Evolutionary conservation across 305 asterid species (phyloP), one percentile per base, ranked within the genome.

Genomic region (Fraxinus sp.): DNA sequence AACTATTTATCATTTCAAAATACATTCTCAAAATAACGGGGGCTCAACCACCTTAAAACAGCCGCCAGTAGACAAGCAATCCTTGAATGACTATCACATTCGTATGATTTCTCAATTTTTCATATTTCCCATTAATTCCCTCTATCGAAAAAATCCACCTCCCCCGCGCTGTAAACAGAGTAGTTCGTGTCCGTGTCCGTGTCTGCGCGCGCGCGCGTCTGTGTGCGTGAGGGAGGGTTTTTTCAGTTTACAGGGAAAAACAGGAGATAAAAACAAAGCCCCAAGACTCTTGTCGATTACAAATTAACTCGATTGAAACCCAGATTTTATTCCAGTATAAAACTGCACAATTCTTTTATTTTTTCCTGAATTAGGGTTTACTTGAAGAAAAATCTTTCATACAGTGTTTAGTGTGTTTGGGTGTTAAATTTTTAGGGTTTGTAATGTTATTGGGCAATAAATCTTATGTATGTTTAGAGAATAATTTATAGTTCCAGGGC

Each of bases 401-500:
- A 72, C 80, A 82, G n/a, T 33, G 79, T 28, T 28, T 76, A 66
- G 88, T 70, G 77, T 77, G 78, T 72, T 18, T 22, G 10, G 11
- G 49, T 33, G 80, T 66, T 86, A 55, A 77, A 80, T 74, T 73
- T 22, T 16, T 32, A 66, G 22, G 83, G 30, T 74, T 44, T 79
- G 78, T 80, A 76, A 81, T 57, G 41, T 83, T 84, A 85, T 82
- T 85, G 83, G 76, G 79, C 26, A 62, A 32, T 83, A 62, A 79
- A 13, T 4, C 49, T 71, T 41, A 78, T 73, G 76, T 52, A 84
- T 84, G 85, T 83, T 90, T 85, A 76, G 82, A 24, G 83, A 76
- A 62, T 28, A 78, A 80, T 71, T 77, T 83, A 84, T 81, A 85
- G 74, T 84, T 81, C 55, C 87, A 85, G 93, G 97, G 20, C 5